Evolutionary conservation across 163 green algal genomes (phyloP).

Genomic region (Chloroidium sp.): DNA sequence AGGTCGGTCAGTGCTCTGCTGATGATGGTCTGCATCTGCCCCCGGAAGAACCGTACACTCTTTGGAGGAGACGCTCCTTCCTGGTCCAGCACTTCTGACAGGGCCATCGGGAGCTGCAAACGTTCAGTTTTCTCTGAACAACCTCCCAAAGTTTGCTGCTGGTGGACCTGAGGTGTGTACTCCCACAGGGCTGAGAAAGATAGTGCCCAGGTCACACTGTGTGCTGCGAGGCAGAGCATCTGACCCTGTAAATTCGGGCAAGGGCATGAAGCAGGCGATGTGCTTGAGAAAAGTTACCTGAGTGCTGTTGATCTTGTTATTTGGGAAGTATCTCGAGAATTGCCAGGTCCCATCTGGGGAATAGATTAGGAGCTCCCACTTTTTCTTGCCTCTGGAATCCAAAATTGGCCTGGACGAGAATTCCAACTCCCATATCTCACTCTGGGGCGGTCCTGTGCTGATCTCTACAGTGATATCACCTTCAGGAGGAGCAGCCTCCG

Average conservation of each 20-base stretch:
- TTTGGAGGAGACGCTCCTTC: constrained; percentile 56
- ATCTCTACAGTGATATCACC: no score
- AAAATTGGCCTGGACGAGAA: constrained; percentile 93
- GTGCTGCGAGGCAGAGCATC: no score
- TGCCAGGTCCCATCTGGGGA: constrained; percentile 73
- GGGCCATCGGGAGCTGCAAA: constrained; percentile 4
- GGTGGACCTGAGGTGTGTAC: no score
- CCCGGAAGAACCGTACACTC: constrained; percentile 75
- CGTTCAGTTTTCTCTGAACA: no score
- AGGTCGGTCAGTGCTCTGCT: constrained; percentile 77
- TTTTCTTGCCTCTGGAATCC: constrained; percentile 93
- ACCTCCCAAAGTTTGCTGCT: no score
- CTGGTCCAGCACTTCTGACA: constrained; percentile 63
- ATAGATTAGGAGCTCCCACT: constrained; percentile 91
- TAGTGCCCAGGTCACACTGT: no score
- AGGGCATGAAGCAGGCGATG: no score
- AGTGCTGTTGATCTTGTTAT: constrained; percentile 96
- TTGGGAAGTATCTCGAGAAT: constrained; percentile 90
- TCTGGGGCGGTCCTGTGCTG: constrained; percentile 7
- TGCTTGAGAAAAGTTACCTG: constrained; percentile 42
- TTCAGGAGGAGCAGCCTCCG: no score
- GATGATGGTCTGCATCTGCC: constrained; percentile 98
- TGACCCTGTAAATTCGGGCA: no score
- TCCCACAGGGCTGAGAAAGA: no score
- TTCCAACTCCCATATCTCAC: constrained; percentile 79